Evolutionary conservation across 179 eudicot species (phyloP), one percentile per base, ranked within the genome.

Genomic region (Patellifolia procumbens): DNA sequence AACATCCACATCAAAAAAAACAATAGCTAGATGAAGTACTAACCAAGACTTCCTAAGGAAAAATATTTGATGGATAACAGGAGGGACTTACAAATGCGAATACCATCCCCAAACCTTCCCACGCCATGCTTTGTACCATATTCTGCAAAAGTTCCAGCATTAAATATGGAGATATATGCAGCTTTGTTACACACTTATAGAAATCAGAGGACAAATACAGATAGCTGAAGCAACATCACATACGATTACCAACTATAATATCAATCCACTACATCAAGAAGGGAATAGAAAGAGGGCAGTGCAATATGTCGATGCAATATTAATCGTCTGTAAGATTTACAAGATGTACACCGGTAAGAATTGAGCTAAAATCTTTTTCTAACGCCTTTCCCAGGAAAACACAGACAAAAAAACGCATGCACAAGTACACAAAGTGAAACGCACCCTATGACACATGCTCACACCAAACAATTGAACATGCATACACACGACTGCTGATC

Each of bases 31-130:
- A 81, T n/a, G n/a, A n/a, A n/a, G n/a, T 24, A 56, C 31, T 24
- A 49, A 48, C 19, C 45, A 59, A 22, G 29, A 70, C 24, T 37
- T 53, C 19, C 46, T 28, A 28, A 8, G 42, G 55, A 19, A 58
- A 70, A 46, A 68, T 42, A 65, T 66, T 17, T 26, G 70, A 45
- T 29, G 48, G 37, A 77, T 76, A 76, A 77, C 42, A 76, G 37
- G 74, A 67, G 43, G 37, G 59, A 88, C 97, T 92, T 83, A 92
- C 97, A 92, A 42, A 92, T 76, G 70, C 93, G 93, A 48, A 92
- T 92, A 71, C 95, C 95, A 80, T 87, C 83, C 52, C 97, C 97
- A 73, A 94, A 76, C 86, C 86, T 91, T 76, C 98, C 97, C 76
- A 87, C 79, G 51, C 86, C 86, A 78, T 90, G 92, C 70, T 77